Evolutionary conservation across 2,329 filamentous ascomycete species (phyloP).

Genomic region (Cytospora schulzeri): DNA sequence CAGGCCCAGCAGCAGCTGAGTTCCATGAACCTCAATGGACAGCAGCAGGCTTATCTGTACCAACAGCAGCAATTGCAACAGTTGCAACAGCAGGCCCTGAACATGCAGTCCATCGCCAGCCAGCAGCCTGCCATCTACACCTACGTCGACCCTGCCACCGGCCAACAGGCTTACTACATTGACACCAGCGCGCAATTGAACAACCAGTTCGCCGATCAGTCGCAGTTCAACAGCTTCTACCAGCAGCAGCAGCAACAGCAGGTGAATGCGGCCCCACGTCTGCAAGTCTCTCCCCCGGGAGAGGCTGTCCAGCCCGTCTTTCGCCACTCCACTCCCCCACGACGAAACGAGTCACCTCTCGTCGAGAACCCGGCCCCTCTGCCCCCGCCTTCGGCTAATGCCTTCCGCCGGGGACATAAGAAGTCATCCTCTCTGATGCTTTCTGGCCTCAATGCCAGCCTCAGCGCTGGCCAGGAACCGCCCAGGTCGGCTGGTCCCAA

Average conservation of each 20-base stretch:
- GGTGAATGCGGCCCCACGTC: constrained; percentile 65
- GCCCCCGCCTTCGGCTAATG: constrained; percentile 84
- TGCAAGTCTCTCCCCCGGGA: constrained; percentile 81
- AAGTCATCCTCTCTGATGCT: constrained; percentile 72
- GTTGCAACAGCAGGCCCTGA: constrained; percentile 64
- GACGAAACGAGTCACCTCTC: constrained; percentile 66
- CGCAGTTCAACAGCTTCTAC: constrained; percentile 39
- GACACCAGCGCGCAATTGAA: constrained; percentile 61
- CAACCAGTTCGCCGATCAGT: constrained; percentile 27
- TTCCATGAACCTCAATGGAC: constrained; percentile 67
- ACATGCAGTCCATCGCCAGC: constrained; percentile 63
- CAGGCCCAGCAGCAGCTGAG: constrained; percentile 82
- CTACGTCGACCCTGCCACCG: constrained; percentile 83
- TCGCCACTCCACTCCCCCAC: constrained; percentile 68
- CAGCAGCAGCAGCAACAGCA: constrained; percentile 53
- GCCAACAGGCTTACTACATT: constrained; percentile 79
- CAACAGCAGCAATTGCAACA: constrained; percentile 45
- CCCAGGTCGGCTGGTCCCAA: constrained; percentile 71
- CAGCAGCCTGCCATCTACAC: constrained; percentile 74
- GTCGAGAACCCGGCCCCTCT: constrained; percentile 66
- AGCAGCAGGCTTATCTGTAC: constrained; percentile 62
- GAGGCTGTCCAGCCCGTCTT: constrained; percentile 54
- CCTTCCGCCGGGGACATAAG: constrained; percentile 92
- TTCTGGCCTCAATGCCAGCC: constrained; percentile 53
- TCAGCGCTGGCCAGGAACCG: constrained; percentile 47